Percentiles rank a stretch among this genome's conserved stretches.
Evolutionary conservation across 2,329 filamentous ascomycete species (phyloP).

Genomic region (Exserohilum turcica): DNA sequence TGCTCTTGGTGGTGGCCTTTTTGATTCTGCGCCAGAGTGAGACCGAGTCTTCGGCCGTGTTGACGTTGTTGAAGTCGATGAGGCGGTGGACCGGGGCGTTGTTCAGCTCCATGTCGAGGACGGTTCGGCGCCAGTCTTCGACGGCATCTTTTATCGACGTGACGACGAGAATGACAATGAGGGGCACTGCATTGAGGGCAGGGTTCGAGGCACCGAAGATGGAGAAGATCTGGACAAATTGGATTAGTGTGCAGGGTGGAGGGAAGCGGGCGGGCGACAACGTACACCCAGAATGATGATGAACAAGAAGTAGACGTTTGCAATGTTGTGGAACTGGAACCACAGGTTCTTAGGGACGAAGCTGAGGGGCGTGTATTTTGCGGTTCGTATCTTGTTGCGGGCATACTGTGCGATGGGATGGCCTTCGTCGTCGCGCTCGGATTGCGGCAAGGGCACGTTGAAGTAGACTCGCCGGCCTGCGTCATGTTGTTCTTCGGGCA

Average conservation of each 20-base stretch:
- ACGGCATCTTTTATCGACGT: conserved; percentile 94
- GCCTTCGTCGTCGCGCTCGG: conserved; percentile 80
- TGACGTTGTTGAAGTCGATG: conserved; percentile 89
- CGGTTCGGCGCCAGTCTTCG: conserved; percentile 90
- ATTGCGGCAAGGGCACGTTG: conserved; percentile 77
- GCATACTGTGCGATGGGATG: conserved; percentile 71
- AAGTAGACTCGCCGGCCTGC: conserved; percentile 72
- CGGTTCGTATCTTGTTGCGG: conserved; percentile 95
- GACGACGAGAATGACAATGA: conserved; percentile 88
- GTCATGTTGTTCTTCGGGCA: conserved; percentile 48
- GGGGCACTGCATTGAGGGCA: conserved; percentile 83
- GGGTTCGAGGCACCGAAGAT: conserved; percentile 94
- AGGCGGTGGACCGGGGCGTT: conserved; percentile 93
- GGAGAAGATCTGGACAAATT: conserved; percentile 75
- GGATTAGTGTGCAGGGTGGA: conserved; percentile 24
- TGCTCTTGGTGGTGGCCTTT: conserved; percentile 75
- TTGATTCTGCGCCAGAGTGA: conserved; percentile 87
- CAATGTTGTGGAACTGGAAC: conserved; percentile 98
- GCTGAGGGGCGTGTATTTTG: conserved; percentile 94
- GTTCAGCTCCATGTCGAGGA: conserved; percentile 91
- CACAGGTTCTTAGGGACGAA: conserved; percentile 97
- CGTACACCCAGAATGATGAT: conserved; percentile 92
- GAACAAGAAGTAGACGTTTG: conserved; percentile 98
- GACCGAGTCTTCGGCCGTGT: conserved; percentile 84
- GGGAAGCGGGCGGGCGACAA: conserved; percentile 29